phyloP scores from a whole-genome alignment of 2,329 filamentous ascomycete species.

The Penicillium hordei region DNA sequence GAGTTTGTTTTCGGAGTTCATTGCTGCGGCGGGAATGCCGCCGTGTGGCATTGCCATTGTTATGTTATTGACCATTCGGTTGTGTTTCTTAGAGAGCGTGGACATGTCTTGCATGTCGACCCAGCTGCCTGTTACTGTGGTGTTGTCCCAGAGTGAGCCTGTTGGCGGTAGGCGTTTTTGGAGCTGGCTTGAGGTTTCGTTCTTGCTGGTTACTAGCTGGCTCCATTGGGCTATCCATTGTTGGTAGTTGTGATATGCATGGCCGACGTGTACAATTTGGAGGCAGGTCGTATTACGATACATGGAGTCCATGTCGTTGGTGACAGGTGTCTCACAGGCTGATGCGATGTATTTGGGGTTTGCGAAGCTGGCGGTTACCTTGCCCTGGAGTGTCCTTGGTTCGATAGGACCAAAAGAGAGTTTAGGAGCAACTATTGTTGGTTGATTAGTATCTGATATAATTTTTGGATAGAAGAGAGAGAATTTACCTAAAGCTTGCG shows the following conservation, averaged over 20 bases:
- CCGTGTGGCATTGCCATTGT: conserved; percentile 76
- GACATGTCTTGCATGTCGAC: conserved; percentile 61
- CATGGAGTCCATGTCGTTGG: conserved; percentile 38
- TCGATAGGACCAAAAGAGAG: conserved; percentile 60
- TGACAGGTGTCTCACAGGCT: conserved; percentile 64
- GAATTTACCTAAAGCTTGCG: conserved; percentile 61
- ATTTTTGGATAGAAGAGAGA: too few relatives aligned
- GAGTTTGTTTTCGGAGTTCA: conserved; percentile 62
- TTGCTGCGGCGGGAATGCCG: conserved; percentile 65
- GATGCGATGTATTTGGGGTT: conserved; percentile 58
- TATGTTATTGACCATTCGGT: conserved; percentile 70
- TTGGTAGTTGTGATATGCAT: conserved; percentile 67
- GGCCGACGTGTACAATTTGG: conserved; percentile 67
- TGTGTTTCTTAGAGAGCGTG: conserved; percentile 49
- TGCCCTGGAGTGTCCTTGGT: conserved; percentile 52
- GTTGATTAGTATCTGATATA: not conserved
- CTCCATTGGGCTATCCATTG: conserved; percentile 61
- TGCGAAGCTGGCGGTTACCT: conserved; percentile 62
- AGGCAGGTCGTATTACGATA: conserved; percentile 60
- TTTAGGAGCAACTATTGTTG: conserved; percentile 62
- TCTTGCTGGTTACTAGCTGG: conserved; percentile 46
- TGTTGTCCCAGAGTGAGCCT: conserved; percentile 69
- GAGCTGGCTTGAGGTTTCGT: conserved; percentile 44
- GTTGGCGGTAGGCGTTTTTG: conserved; percentile 58
- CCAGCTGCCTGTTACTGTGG: conserved; percentile 69